Conservation (phyloP, 257 asterid species). For the Gentiana dahurica region DNA sequence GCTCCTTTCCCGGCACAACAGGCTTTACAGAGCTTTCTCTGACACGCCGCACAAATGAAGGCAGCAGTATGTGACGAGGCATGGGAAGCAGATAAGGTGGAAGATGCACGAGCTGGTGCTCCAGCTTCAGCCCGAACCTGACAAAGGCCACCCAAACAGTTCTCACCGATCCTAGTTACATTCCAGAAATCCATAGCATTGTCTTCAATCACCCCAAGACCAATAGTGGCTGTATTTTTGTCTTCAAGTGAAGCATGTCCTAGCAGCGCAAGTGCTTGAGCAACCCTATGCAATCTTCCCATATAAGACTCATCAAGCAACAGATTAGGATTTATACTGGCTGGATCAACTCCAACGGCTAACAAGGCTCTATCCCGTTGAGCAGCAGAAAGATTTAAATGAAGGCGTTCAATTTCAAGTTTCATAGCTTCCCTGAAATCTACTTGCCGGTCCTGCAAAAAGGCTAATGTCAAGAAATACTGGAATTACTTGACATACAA, state of each 20-base stretch:
- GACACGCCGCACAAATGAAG: constrained; percentile 64
- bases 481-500: not conserved
- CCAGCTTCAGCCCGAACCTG: constrained; percentile 69
- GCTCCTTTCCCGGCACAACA: constrained; percentile 96
- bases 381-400: constrained; percentile 81
- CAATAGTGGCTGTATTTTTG: constrained; percentile 68
- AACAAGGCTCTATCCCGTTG: constrained; percentile 90
- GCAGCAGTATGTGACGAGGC: constrained; percentile 15
- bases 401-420: constrained; percentile 86
- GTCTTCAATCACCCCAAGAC: constrained; percentile 59
- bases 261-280: constrained; percentile 61
- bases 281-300: constrained; percentile 58
- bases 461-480: not conserved
- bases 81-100: constrained; percentile 26
- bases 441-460: constrained; percentile 60
- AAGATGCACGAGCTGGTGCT: constrained; percentile 22
- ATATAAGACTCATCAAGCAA: constrained; percentile 64
- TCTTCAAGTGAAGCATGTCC: constrained; percentile 86
- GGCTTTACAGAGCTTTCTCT: constrained; percentile 66
- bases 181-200: constrained; percentile 80
- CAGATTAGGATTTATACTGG: constrained; percentile 75
- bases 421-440: constrained; percentile 75
- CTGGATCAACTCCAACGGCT: constrained; percentile 90
- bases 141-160: constrained; percentile 67
- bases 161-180: constrained; percentile 51